Percentiles rank a stretch among this genome's conserved stretches.
phyloP scores from a whole-genome alignment of 305 asterid genomes.

The Petunia hybrid region DNA sequence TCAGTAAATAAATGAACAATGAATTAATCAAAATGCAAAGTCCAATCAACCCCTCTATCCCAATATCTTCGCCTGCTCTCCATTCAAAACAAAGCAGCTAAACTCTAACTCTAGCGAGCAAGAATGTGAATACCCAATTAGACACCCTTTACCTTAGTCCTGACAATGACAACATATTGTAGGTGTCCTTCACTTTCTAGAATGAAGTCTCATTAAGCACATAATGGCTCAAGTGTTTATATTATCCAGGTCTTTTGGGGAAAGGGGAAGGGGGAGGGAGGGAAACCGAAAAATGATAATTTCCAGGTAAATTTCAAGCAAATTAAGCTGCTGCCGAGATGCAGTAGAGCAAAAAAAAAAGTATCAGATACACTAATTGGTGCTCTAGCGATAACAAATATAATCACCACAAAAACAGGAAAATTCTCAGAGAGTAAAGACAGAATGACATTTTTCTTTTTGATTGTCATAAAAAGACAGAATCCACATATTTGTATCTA shows the following conservation, averaged over 20 bases:
- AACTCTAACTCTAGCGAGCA: conserved; percentile 10
- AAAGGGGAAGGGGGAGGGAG: neutral
- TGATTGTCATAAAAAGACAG: neutral
- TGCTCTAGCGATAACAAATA: neutral
- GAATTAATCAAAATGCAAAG: neutral
- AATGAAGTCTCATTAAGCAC: conserved; percentile 17
- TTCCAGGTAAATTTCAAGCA: conserved; percentile 9
- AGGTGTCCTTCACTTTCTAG: conserved; percentile 17
- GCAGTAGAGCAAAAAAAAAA: neutral
- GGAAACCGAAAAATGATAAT: conserved; percentile 1
- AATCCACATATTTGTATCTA: conserved; percentile 8
- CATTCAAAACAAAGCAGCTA: neutral
- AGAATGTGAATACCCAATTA: neutral
- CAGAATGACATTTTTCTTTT: too few species aligned
- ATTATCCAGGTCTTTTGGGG: neutral
- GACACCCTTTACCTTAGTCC: neutral
- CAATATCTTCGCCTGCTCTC: neutral
- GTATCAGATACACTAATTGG: neutral
- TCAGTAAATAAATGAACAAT: neutral
- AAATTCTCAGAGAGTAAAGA: neutral
- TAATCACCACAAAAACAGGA: neutral
- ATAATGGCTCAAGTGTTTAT: neutral
- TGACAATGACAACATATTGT: conserved; percentile 9
- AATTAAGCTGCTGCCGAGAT: neutral
- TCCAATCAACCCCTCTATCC: neutral